Conservation (phyloP, 495 filamentous ascomycete species). For the Penicillium desertorum region DNA sequence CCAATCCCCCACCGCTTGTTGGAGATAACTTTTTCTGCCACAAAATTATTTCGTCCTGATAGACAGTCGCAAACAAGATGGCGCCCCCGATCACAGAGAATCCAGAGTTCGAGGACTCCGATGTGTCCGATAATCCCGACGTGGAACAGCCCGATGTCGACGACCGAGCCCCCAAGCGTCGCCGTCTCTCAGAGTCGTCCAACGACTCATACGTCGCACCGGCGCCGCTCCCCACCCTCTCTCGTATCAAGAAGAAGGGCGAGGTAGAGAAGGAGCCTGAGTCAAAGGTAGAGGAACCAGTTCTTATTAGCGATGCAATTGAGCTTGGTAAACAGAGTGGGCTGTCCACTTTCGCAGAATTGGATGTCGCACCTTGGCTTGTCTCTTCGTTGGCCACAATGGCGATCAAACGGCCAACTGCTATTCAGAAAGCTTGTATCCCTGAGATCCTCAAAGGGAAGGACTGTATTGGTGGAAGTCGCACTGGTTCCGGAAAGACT, state of each 20-base stretch:
- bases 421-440: conserved; percentile 90
- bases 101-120: conserved; percentile 24
- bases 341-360: conserved; percentile 66
- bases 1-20: conserved; percentile 24
- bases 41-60: conserved; percentile 35
- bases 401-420: conserved; percentile 85
- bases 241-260: conserved; percentile 48
- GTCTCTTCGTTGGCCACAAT: conserved; percentile 79
- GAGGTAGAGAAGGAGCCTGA: conserved; percentile 25
- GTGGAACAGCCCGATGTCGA: conserved; percentile 26
- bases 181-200: conserved; percentile 46
- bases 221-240: conserved; percentile 43
- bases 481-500: conserved; percentile 99
- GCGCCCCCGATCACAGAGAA: conserved; percentile 32
- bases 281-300: conserved; percentile 34
- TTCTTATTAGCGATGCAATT: conserved; percentile 45
- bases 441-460: conserved; percentile 84
- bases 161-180: conserved; percentile 41
- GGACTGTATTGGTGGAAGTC: conserved; percentile 91
- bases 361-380: conserved; percentile 84
- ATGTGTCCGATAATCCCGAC: conserved; percentile 27
- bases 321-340: conserved; percentile 43
- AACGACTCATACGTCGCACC: conserved; percentile 41
- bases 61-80: conserved; percentile 33
- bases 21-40: conserved; percentile 45